Percentiles rank a stretch among this genome's conserved stretches.
Evolutionary conservation across 768 basidiomycete species (phyloP).

Genomic region (Auricularia heimuer): DNA sequence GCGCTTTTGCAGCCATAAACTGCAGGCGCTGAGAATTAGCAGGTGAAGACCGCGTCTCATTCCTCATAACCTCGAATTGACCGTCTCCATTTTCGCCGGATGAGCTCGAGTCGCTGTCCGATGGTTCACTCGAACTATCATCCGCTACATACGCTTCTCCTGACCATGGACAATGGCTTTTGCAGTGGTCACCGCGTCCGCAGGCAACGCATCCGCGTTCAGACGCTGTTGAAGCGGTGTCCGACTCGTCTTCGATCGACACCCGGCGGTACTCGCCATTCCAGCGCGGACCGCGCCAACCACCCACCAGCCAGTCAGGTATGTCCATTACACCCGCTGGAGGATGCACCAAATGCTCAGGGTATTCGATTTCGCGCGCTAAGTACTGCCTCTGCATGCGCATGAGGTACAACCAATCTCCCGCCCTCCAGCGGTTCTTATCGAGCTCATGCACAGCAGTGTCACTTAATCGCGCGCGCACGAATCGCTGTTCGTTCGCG

Average conservation of each 20-base stretch:
- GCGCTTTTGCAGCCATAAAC: neutral
- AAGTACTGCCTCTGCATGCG: neutral
- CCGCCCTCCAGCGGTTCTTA: neutral
- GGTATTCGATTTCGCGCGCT: neutral
- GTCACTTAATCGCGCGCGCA: neutral
- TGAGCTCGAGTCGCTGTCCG: neutral
- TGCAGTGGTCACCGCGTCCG: neutral
- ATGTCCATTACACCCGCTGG: neutral
- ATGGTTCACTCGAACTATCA: neutral
- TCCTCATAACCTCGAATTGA: too few relatives aligned
- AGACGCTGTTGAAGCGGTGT: neutral
- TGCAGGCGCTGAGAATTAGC: neutral
- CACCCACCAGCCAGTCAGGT: neutral
- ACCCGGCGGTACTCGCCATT: neutral
- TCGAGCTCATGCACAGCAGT: neutral
- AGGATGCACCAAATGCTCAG: neutral
- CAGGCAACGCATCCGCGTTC: neutral
- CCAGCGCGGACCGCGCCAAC: neutral
- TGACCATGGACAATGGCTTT: neutral
- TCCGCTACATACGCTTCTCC: neutral
- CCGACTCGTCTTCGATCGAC: neutral
- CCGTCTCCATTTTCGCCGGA: too few relatives aligned
- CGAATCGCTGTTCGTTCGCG: neutral
- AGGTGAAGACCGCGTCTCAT: too few relatives aligned
- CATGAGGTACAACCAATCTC: neutral